phyloP scores from a whole-genome alignment of 805 yeast species.

The Tetrapisispora namnaoensis region DNA sequence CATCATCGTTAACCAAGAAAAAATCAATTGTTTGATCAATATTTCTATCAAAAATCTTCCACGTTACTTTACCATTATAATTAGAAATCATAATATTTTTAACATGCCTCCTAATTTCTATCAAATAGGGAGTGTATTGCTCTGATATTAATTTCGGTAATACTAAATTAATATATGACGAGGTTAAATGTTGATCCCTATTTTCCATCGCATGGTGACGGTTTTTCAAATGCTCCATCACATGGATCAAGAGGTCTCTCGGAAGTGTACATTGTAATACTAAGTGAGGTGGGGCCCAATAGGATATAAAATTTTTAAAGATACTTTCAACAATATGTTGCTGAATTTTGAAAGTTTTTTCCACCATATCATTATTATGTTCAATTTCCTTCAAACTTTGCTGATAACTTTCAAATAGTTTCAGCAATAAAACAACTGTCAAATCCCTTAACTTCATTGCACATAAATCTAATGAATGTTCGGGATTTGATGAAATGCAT shows the following conservation, averaged over 20 bases:
- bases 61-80: conserved; percentile 8
- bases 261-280: conserved; percentile 41
- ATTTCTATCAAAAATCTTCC: conserved; percentile 15
- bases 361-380: background rate
- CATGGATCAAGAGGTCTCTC: background rate
- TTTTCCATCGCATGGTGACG: conserved; percentile 8
- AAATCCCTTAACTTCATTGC: conserved; percentile 27
- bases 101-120: conserved; percentile 40
- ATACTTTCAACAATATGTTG: conserved; percentile 13
- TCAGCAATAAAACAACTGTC: conserved; percentile 23
- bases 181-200: conserved; percentile 4
- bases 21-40: conserved; percentile 20
- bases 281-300: conserved; percentile 49
- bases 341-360: conserved; percentile 7
- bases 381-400: conserved; percentile 3
- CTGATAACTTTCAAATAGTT: conserved; percentile 15
- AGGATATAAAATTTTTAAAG: conserved; percentile 37
- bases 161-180: conserved; percentile 12
- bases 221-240: background rate
- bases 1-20: conserved; percentile 24
- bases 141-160: background rate
- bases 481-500: conserved; percentile 18
- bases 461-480: conserved; percentile 19
- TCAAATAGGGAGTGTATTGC: conserved; percentile 34
- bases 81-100: conserved; percentile 20